Evolutionary conservation across 2,329 filamentous ascomycete species (phyloP).

Genomic region (Talaromyces sp.): DNA sequence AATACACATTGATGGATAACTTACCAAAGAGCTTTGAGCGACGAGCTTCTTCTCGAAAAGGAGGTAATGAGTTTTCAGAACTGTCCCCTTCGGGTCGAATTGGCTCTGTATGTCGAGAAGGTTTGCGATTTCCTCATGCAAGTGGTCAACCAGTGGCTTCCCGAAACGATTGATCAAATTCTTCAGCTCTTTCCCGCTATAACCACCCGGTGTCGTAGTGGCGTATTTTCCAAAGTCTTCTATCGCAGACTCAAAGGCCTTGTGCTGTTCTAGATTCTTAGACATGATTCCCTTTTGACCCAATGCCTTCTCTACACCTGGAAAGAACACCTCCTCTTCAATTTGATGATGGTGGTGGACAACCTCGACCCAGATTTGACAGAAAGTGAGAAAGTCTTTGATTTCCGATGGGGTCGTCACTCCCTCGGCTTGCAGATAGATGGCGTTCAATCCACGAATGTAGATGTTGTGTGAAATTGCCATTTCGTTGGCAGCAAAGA

Average conservation of each 20-base stretch:
- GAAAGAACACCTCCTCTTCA: slow-evolving; percentile 36
- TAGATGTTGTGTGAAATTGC: slow-evolving; percentile 37
- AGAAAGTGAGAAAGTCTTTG: slow-evolving; percentile 22
- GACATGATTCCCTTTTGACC: slow-evolving; percentile 31
- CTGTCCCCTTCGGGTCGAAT: neutral
- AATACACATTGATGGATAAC: neutral
- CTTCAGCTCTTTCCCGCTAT: slow-evolving; percentile 1
- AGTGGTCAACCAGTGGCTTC: slow-evolving; percentile 7
- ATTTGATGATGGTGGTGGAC: slow-evolving; percentile 36
- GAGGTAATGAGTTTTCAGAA: slow-evolving; percentile 1
- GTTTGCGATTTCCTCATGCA: neutral
- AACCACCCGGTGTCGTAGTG: neutral
- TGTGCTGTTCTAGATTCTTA: slow-evolving; percentile 34
- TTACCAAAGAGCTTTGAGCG: neutral
- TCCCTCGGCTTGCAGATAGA: slow-evolving; percentile 27
- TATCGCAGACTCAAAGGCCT: neutral
- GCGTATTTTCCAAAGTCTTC: neutral
- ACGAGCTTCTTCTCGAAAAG: neutral
- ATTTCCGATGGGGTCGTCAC: slow-evolving; percentile 23
- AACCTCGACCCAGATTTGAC: neutral
- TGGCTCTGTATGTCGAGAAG: neutral
- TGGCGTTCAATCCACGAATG: slow-evolving; percentile 37
- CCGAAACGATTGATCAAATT: neutral
- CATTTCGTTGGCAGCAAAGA: slow-evolving; percentile 25
- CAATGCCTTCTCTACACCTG: slow-evolving; percentile 31